Evolutionary conservation across 2,329 filamentous ascomycete genomes (phyloP), one percentile per base, ranked within the genome.

Genomic region (Colletotrichum truncatum): DNA sequence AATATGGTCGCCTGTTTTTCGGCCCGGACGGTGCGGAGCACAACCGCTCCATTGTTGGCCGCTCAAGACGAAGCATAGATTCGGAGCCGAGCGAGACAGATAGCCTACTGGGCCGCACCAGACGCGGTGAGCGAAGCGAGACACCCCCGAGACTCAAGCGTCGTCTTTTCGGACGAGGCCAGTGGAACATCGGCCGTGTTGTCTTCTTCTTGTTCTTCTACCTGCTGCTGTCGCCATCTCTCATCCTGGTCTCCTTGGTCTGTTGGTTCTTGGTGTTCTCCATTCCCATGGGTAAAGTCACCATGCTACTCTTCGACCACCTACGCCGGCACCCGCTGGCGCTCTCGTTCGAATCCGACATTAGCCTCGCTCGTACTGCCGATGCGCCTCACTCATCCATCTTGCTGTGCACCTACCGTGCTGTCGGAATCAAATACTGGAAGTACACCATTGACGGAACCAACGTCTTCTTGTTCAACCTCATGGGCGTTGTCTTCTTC

Each of bases 371-470:
- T 25, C 91, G 94, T 60, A 84, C 85, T 11, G 87, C 88, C 7
- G 89, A 91, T 48, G 89, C 89, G 14, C 89, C 91, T 18, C 91
- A 93, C 46, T 91, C 92, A 14, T 95, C 94, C 10, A 95, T 99
- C 67, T 84, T 99, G 16, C 85, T 99, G 32, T 99, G 96, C 85
- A 99, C 96, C 6, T 99, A 99, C 80, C 92, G 97, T 64, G 96
- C 96, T 43, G 95, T 97, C 11, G 96, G 96, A 11, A 85, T 89
- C 70, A 95, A 95, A 77, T 99, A 99, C 82, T 99, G 97, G 95
- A 99, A 99, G 80, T 99, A 99, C 80, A 99, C 96, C 4, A 85
- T 99, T 64, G 96, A 99, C 75, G 97, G 96, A 59, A 99, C 96
- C 67, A 99, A 99, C 80, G 97, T 99, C 75, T 98, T 99, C 81